Evolutionary conservation across 306 rosid genomes (phyloP).

Genomic region (Bauhinia variegata): DNA sequence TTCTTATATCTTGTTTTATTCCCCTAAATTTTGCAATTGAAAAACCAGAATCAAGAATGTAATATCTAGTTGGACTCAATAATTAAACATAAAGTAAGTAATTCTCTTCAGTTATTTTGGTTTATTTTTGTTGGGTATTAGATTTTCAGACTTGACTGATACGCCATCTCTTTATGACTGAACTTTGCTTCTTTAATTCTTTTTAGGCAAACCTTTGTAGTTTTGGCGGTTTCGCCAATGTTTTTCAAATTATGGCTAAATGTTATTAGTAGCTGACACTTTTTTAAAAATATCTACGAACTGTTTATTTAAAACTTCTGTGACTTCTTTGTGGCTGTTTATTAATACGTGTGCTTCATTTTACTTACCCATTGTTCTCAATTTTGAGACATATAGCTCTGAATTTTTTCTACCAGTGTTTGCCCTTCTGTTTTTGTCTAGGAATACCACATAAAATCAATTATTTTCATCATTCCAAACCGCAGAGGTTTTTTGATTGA

Average conservation of each 20-base stretch:
- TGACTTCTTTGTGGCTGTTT: slow-evolving; percentile 4
- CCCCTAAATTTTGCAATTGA: neutral
- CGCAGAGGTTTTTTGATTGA: neutral
- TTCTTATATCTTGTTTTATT: slow-evolving; percentile 1
- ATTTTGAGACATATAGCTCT: neutral
- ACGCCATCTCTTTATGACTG: neutral
- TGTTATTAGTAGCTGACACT: too few species aligned
- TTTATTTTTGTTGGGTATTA: slow-evolving; percentile 9
- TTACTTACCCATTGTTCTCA: too few species aligned
- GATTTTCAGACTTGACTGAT: neutral
- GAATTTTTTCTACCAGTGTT: slow-evolving; percentile 10
- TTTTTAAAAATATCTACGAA: too few species aligned
- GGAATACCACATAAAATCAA: slow-evolving; percentile 7
- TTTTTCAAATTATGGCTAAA: too few species aligned
- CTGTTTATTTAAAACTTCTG: too few species aligned
- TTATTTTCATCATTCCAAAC: slow-evolving; percentile 22
- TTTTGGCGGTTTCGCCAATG: neutral
- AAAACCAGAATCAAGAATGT: slow-evolving; percentile 4
- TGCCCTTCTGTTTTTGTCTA: neutral
- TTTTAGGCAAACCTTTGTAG: neutral
- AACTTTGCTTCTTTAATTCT: neutral
- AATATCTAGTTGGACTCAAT: neutral
- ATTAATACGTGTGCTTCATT: too few species aligned
- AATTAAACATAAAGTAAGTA: neutral
- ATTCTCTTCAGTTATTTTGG: neutral